Evolutionary conservation across 1,284 basidiomycete species (phyloP), one percentile per base, ranked within the genome.

Genomic region (Trichosporon faecale): DNA sequence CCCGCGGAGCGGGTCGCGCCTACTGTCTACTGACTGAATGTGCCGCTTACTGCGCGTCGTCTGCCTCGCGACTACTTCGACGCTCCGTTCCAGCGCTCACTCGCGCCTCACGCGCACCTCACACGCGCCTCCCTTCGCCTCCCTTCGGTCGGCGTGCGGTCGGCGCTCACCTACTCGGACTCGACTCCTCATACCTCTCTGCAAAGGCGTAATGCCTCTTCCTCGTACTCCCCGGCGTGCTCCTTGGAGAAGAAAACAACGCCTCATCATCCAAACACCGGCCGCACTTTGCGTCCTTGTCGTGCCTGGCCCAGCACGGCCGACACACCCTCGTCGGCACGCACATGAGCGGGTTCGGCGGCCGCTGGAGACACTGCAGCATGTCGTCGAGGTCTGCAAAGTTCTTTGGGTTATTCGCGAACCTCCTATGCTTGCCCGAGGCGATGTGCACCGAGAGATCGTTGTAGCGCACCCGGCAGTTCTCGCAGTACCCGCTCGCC

Each of bases 401-500:
- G 84, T 98, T 94, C 40, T 86, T 85, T 69, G 90, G 87, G 77
- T 95, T 89, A 44, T 84, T 84, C 0, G 97, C 95, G 82, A 95
- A 99, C 74, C 91, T 91, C 70, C 90, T 89, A 81, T 99, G 97
- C 76, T 87, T 91, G 66, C 88, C 88, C 12, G 89, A 87, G 35
- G 85, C 84, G 67, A 93, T 87, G 80, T 99, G 97, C 93, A 86
- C 83, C 72, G 89, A 89, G 77, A 99, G 96, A 83, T 98, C 91
- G 0, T 91, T 90, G 79, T 95, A 99, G 81, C 94, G 93, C 68
- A 88, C 79, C 25, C 96, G 88, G 83, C 97, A 99, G 82, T 95
- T 97, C 81, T 99, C 97, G 84, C 97, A 99, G 84, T 98, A 99
- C 11, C 97, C 97, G 7, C 95, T 69, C 27, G 78, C 78, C 9